These are phyloP conservation scores for Gleditsia sinensis DNA, from an alignment of 306 rosid species.

Conservation along the genomic window DNA sequence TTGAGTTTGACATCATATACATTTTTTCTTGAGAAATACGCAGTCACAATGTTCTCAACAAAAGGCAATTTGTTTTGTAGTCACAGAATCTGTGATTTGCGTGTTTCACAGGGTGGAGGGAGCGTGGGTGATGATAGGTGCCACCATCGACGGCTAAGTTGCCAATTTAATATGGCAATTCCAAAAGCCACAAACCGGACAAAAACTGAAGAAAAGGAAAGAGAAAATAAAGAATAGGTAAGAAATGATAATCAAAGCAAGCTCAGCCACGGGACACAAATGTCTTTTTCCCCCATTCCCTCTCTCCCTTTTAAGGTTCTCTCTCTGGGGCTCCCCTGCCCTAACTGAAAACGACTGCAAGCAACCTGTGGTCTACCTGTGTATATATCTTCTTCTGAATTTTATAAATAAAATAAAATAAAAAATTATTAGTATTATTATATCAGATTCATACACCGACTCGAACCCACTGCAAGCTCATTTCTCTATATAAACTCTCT, in stretches of 20 bases:
- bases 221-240: slow-evolving; percentile 9
- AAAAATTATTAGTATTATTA: background rate
- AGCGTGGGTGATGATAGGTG: slow-evolving; percentile 8
- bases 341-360: slow-evolving; percentile 91
- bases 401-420: background rate
- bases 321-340: slow-evolving; percentile 49
- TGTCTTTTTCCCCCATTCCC: slow-evolving; percentile 46
- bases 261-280: slow-evolving; percentile 48
- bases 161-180: slow-evolving; percentile 31
- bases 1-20: too few relatives aligned
- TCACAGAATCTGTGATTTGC: slow-evolving; percentile 10
- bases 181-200: slow-evolving; percentile 36
- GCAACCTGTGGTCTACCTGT: slow-evolving; percentile 76
- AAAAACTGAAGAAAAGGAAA: slow-evolving; percentile 28
- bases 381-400: slow-evolving; percentile 13
- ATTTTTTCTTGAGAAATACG: too few relatives aligned
- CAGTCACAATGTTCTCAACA: too few relatives aligned
- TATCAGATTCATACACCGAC: slow-evolving; percentile 62
- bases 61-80: background rate
- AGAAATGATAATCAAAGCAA: slow-evolving; percentile 29
- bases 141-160: slow-evolving; percentile 16
- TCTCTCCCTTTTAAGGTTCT: slow-evolving; percentile 63
- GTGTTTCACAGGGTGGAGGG: background rate
- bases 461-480: slow-evolving; percentile 38
- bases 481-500: slow-evolving; percentile 45